Evolutionary conservation across 1,284 basidiomycete genomes (phyloP).

Genomic region (Heliocybe sulcata): DNA sequence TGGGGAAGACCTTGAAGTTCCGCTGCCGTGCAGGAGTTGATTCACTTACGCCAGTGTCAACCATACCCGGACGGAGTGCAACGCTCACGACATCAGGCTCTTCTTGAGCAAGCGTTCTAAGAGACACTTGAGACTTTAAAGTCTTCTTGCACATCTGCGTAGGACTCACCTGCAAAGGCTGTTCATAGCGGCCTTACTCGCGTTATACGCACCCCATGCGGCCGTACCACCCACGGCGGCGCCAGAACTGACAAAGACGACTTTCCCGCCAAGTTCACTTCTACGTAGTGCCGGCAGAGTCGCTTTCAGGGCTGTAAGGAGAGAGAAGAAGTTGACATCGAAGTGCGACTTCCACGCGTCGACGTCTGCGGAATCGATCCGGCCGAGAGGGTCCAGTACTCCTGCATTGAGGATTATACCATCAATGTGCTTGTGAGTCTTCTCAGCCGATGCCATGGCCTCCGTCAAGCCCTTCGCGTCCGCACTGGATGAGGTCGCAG

Average conservation of each 20-base stretch:
- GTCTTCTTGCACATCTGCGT: not conserved
- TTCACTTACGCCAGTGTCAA: conserved; percentile 60
- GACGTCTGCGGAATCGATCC: conserved; percentile 29
- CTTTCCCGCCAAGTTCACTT: conserved; percentile 51
- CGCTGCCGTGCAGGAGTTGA: not conserved
- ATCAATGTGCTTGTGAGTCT: conserved; percentile 59
- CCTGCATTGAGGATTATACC: conserved; percentile 78
- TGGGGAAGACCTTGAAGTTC: conserved; percentile 20
- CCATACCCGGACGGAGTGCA: conserved; percentile 79
- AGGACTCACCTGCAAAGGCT: conserved; percentile 57
- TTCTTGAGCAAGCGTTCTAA: conserved; percentile 76
- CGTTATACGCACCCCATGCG: conserved; percentile 77
- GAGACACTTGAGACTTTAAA: not conserved
- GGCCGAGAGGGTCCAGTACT: conserved; percentile 45
- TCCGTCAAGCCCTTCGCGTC: conserved; percentile 47
- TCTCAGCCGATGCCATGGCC: conserved; percentile 39
- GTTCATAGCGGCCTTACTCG: conserved; percentile 82
- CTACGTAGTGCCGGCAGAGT: conserved; percentile 62
- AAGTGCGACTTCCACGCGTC: conserved; percentile 59
- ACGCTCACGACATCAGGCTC: conserved; percentile 70
- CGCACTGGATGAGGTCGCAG: conserved; percentile 30
- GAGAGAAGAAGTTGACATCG: conserved; percentile 82
- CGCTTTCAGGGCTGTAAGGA: conserved; percentile 59
- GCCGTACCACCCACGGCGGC: conserved; percentile 62
- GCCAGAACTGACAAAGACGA: conserved; percentile 80